Evolutionary conservation across 1,284 basidiomycete species (phyloP), one percentile per base, ranked within the genome.

Genomic region (Irpex rosettiformis): DNA sequence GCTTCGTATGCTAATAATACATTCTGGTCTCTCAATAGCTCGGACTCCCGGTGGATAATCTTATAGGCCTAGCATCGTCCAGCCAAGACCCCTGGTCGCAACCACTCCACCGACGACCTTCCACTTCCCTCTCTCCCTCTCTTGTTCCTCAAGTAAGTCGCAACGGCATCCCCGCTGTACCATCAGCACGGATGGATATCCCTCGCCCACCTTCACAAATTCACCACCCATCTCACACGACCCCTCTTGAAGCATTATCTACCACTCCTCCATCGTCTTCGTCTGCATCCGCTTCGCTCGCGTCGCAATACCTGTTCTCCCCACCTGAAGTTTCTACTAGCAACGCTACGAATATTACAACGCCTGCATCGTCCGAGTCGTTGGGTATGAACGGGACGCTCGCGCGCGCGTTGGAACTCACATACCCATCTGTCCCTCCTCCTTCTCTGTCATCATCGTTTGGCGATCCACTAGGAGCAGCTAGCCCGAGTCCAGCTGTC

Each of bases 21-120:
- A 53, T 42, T 37, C 56, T 58, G 40, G 60, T 51, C 11, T 59
- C 3, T 13, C 22, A 54, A 22, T 56, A 92, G 89, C 76, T 90
- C 24, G 88, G 88, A 24, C 68, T 90, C 52, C 77, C 89, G 0
- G 84, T 91, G 25, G 89, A 93, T 63, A 85, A 85, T 67, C 73
- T 92, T 56, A 85, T 91, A 58, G 89, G 89, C 6, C 69, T 90
- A 28, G 73, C 79, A 2, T 47, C 57, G 24, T 79, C 85, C 6
- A 58, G 75, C 0, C 27, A 42, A n/a, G 89, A 91, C 58, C 81
- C 87, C 4, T 83, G 81, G 65, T 84, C 86, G 6, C 88, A 88
- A 63, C 84, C 86, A 2, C 85, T 79, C 0, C 86, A 90, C 66
- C 79, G 78, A 6, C 78, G 86, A 13, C 76, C 79, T 7, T 82